phyloP scores from a whole-genome alignment of 345 rosid genomes.

The Brassica napus region DNA sequence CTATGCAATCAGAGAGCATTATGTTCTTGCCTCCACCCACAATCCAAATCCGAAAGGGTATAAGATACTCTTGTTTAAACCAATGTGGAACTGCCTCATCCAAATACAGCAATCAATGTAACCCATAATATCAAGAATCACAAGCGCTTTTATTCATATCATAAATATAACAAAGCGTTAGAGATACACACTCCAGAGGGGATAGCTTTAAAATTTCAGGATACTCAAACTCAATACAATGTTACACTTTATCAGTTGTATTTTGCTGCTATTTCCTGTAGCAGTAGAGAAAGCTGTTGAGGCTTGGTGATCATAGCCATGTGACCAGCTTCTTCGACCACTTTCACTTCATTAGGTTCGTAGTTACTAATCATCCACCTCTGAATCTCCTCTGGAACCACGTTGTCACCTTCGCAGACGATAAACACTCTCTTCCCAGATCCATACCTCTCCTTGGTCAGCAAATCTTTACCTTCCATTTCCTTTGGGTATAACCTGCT shows the following conservation, averaged over 20 bases:
- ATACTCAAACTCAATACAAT: neutral
- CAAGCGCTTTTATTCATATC: constrained; percentile 26
- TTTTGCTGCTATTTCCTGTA: constrained; percentile 18
- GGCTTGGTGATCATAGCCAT: constrained; percentile 57
- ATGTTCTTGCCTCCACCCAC: constrained; percentile 35
- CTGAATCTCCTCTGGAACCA: constrained; percentile 42
- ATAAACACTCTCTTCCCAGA: constrained; percentile 41
- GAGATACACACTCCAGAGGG: neutral
- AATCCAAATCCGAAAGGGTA: constrained; percentile 30
- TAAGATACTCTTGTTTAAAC: constrained; percentile 31
- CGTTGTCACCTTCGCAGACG: constrained; percentile 43
- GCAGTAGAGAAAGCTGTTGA: constrained; percentile 35
- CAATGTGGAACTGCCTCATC: constrained; percentile 34
- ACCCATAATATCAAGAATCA: neutral
- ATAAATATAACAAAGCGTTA: constrained; percentile 1
- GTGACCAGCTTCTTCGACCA: constrained; percentile 49
- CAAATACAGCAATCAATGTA: constrained; percentile 23
- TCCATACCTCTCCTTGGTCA: constrained; percentile 41
- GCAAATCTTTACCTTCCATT: constrained; percentile 29
- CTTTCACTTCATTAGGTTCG: constrained; percentile 44
- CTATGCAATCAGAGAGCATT: constrained; percentile 28
- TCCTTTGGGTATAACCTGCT: constrained; percentile 45
- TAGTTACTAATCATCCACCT: constrained; percentile 46
- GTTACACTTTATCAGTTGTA: constrained; percentile 22
- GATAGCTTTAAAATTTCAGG: neutral